Evolutionary conservation across 768 basidiomycete genomes (phyloP), one percentile per base, ranked within the genome.

Genomic region (Chalciporus sphaerocephalus): DNA sequence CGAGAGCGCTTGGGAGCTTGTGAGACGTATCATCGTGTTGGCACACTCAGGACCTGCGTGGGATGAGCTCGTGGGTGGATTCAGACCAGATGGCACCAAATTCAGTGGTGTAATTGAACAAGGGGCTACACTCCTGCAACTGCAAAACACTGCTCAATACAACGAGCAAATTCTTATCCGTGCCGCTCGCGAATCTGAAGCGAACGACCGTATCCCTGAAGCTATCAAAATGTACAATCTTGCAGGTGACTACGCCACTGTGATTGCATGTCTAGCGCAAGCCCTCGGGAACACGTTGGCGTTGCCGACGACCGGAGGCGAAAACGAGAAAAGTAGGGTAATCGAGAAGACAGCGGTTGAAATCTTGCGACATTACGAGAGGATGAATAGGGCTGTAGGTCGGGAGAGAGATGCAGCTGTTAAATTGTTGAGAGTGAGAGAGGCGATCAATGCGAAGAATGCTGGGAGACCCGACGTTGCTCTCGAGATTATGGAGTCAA

Each of bases 141-240:
- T 98, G 8, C 65, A 75, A 41, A 79, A 83, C 53, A 69, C 69
- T 40, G 70, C 76, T 21, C 77, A 85, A 39, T 93, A 87, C 70
- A 83, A 92, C 47, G 81, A 83, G 20, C 74, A 87, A 18, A 89
- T 99, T 45, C 85, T 97, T 40, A 70, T 85, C 48, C 80, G 80
- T 6, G 91, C 94, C 0, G 95, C 95, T 0, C 76, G 76, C 23
- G 76, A 89, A 52, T 86, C 87, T 2, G 83, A 91, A 58, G 78
- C 86, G 43, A 92, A 92, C 57, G 84, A 91, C 57, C 85, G 88
- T 24, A 75, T 89, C 30, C 76, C 85, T 2, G 92, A 97, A 62
- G 92, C 93, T 3, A 92, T 98, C 70, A 92, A 93, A 61, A 72
- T 99, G 35, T 97, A 92, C 70, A 94, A 97, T 68, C 81, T 97